Conservation (phyloP, 177 flowering plant species). For the Vitis hybrid region DNA sequence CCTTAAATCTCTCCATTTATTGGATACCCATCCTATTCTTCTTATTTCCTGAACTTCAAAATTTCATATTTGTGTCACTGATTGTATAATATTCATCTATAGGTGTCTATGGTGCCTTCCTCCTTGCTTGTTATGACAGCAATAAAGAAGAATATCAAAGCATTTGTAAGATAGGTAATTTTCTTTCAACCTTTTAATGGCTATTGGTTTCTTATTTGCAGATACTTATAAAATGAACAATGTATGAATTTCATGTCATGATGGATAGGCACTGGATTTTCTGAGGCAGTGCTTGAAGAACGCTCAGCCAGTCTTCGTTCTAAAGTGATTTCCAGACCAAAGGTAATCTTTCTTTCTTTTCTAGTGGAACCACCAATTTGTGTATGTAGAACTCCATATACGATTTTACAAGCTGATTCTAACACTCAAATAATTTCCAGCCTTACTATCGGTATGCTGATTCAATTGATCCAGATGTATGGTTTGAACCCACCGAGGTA, state of each 20-base stretch:
- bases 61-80: background rate
- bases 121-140: slow-evolving; percentile 91
- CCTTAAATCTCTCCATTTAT: no score
- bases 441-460: slow-evolving; percentile 78
- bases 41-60: no score
- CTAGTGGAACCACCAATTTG: background rate
- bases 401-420: slow-evolving; percentile 10
- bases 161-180: slow-evolving; percentile 91
- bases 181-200: slow-evolving; percentile 6
- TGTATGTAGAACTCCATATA: background rate
- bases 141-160: slow-evolving; percentile 90
- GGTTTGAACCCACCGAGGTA: slow-evolving; percentile 99
- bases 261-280: slow-evolving; percentile 89
- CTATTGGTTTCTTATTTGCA: background rate
- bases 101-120: slow-evolving; percentile 99
- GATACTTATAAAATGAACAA: background rate
- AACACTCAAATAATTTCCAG: slow-evolving; percentile 37
- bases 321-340: slow-evolving; percentile 75
- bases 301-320: slow-evolving; percentile 81
- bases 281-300: slow-evolving; percentile 85
- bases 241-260: slow-evolving; percentile 2
- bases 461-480: slow-evolving; percentile 86
- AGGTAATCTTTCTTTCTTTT: slow-evolving; percentile 39
- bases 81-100: background rate
- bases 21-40: no score